Percentiles rank a stretch among this genome's conserved stretches.
Conservation (phyloP, 1,284 basidiomycete genomes). For the Tremellales sp. region DNA sequence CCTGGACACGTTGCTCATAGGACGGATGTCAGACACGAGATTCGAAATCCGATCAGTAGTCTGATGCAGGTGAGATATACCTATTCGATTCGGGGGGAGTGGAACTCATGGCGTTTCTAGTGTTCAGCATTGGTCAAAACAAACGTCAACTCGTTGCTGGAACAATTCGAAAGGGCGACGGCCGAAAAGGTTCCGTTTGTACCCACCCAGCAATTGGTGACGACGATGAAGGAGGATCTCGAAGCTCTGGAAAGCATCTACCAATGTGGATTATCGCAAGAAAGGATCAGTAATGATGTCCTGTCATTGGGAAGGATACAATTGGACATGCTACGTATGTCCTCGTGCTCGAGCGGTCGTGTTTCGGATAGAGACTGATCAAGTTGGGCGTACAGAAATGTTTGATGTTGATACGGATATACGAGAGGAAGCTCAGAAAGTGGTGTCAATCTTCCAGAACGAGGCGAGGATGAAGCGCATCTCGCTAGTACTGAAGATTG, state of each 20-base stretch:
- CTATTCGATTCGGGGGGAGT: neutral
- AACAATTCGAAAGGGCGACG: constrained; percentile 25
- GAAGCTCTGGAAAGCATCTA: constrained; percentile 46
- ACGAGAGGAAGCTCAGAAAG: constrained; percentile 36
- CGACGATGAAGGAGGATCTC: constrained; percentile 46
- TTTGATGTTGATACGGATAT: constrained; percentile 45
- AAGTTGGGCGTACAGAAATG: constrained; percentile 21
- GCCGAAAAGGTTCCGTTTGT: no score
- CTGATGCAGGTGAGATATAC: constrained; percentile 34
- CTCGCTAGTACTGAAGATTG: constrained; percentile 21
- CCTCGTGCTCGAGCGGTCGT: constrained; percentile 11
- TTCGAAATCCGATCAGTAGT: constrained; percentile 42
- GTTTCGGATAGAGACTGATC: neutral
- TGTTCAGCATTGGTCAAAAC: constrained; percentile 45
- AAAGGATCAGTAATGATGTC: constrained; percentile 51
- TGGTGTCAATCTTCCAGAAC: constrained; percentile 47
- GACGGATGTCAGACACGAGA: constrained; percentile 33
- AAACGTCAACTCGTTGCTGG: constrained; percentile 34
- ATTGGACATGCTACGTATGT: constrained; percentile 38
- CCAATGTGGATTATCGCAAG: constrained; percentile 48
- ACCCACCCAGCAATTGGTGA: constrained; percentile 39
- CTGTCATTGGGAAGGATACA: constrained; percentile 50
- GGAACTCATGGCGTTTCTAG: constrained; percentile 21
- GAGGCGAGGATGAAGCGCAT: constrained; percentile 48
- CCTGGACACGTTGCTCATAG: constrained; percentile 11